Percentiles rank a stretch among this genome's conserved stretches.
Conservation (phyloP, 176 grass and related monocot species). For the Triticum urartu region DNA sequence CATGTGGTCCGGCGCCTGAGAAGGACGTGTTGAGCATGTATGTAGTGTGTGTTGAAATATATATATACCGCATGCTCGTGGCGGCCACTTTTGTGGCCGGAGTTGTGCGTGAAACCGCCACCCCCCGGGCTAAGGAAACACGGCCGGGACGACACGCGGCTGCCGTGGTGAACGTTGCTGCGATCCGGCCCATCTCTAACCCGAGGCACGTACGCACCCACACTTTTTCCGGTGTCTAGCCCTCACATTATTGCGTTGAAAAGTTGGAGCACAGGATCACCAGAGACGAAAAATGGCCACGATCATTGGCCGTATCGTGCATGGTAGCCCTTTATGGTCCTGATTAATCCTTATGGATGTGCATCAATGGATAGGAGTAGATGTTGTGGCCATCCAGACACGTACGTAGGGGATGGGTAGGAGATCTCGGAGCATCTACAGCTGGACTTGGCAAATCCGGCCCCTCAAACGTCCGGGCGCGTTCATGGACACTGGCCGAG, state of each 20-base stretch:
- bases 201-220: neutral
- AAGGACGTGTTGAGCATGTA: neutral
- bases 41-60: too few species aligned
- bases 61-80: neutral
- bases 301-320: neutral
- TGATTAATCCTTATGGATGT: neutral
- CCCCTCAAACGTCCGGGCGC: too few species aligned
- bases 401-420: too few species aligned
- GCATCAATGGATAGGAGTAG: neutral
- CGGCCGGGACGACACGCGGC: neutral
- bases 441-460: too few species aligned
- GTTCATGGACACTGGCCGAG: too few species aligned
- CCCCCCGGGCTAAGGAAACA: slow-evolving; percentile 34
- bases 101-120: neutral
- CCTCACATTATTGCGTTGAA: neutral
- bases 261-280: neutral
- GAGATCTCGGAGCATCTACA: too few species aligned
- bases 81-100: neutral
- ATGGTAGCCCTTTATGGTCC: neutral
- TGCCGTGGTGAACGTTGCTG: neutral
- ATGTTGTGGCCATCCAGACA: too few species aligned
- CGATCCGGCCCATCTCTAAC: neutral
- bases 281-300: neutral
- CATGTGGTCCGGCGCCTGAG: neutral
- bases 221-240: neutral